Base-by-base conservation (phyloP, 108 stramenopile genomes). In the Conticribra weissflogii region DNA sequence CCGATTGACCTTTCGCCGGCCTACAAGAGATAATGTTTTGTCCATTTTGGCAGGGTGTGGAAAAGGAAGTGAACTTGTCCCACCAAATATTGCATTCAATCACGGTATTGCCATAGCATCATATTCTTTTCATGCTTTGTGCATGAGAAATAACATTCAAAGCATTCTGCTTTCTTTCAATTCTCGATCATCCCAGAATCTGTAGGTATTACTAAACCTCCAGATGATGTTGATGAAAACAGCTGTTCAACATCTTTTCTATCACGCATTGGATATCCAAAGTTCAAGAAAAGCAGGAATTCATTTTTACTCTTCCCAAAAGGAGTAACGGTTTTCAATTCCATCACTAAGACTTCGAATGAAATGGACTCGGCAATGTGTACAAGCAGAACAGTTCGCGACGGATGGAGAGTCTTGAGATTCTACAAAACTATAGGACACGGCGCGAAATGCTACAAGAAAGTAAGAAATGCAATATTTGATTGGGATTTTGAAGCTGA, bases 371-470 rank as follows among this genome's bases (percentile, higher is more conserved):
- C 32, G 31, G 62, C 36, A 44, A 53, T 54, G 12, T 46, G 22
- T 7, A n/a, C n/a, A n/a, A 61, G 34, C 4, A 60, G 51, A 27
- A 34, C n/a, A 54, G 51, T 33, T 27, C 22, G 52, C 3, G 50
- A 74, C 30, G 73, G 74, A 31, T 75, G 74, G 74, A 75, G 74
- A 75, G 52, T 75, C 15, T 23, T 75, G 19, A 45, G 57, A 45
- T 75, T 65, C 62, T 51, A 34, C 17, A 75, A 65, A 51, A 44
- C 54, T 52, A 51, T 67, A 33, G 74, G 74, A 44, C 34, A 28
- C 48, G 74, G 74, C 47, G 50, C 54, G 33, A 44, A 51, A 19
- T 67, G 66, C 41, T 75, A 75, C 45, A 67, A n/a, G 32, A 45
- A 21, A 22, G 33, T 75, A 27, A 48, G 47, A 67, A n/a, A 45